Evolutionary conservation across 305 asterid genomes (phyloP).

Genomic region (Plantago rigida): DNA sequence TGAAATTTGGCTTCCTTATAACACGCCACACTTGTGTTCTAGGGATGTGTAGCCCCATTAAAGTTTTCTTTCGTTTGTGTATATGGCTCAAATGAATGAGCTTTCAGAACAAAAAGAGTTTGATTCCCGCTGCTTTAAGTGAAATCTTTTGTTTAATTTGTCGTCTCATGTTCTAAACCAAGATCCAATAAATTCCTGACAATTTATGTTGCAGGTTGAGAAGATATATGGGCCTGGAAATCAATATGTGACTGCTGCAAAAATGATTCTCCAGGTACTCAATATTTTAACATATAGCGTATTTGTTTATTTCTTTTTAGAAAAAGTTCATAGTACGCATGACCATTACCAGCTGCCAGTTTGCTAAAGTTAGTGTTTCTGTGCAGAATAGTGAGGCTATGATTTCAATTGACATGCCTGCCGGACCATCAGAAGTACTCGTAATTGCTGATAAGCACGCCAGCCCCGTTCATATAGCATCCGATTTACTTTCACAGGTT

Average conservation of each 20-base stretch:
- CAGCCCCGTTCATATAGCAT: constrained; percentile 82
- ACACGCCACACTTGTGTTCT: background rate
- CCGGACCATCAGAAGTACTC: constrained; percentile 99
- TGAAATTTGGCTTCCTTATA: background rate
- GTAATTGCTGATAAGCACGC: constrained; percentile 84
- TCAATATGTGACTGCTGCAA: constrained; percentile 95
- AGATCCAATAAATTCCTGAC: background rate
- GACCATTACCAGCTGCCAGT: constrained; percentile 4
- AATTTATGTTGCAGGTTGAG: constrained; percentile 59
- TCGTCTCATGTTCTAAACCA: background rate
- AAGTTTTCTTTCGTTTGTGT: background rate
- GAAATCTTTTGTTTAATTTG: background rate
- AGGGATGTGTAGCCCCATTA: background rate
- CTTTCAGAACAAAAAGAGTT: no score
- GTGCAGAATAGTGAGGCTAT: constrained; percentile 92
- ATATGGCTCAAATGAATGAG: no score
- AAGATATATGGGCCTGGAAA: constrained; percentile 97
- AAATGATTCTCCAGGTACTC: constrained; percentile 90
- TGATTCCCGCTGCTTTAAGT: no score
- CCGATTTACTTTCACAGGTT: constrained; percentile 96
- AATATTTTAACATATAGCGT: background rate
- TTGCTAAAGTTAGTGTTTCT: constrained; percentile 30
- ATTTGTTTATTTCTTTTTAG: no score
- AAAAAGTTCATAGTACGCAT: background rate
- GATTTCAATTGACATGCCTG: constrained; percentile 99